A percentile compares a stretch with the other conserved stretches of the same genome.
Conservation (phyloP, 192 early-diverging fungal species). For the Rhizoclosmatium sp. region DNA sequence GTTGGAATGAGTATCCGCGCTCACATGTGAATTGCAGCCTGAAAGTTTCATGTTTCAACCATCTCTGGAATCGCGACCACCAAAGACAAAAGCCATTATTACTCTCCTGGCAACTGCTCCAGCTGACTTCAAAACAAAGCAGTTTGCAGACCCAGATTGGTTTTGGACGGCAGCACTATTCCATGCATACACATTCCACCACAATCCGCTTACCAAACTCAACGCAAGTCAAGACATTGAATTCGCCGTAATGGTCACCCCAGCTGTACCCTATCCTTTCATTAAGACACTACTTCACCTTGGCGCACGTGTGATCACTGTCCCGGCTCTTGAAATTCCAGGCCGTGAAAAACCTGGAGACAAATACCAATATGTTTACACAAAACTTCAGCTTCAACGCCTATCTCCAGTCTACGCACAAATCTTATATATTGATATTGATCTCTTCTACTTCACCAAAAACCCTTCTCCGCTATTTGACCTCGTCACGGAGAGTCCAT, state of each 20-base stretch:
- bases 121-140: not conserved
- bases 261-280: not conserved
- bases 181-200: constrained; percentile 9
- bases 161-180: constrained; percentile 5
- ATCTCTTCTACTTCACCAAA: constrained; percentile 16
- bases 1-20: too few species aligned
- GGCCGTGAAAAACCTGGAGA: constrained; percentile 24
- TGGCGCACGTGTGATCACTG: constrained; percentile 4
- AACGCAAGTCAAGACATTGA: constrained; percentile 18
- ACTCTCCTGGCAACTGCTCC: not conserved
- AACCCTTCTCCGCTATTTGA: not conserved
- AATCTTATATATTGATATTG: constrained; percentile 9
- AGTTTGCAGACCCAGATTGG: not conserved
- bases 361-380: constrained; percentile 25
- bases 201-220: constrained; percentile 5
- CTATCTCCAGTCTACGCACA: not conserved
- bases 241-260: constrained; percentile 13
- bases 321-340: constrained; percentile 2
- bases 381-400: constrained; percentile 15
- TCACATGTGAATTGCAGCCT: too few species aligned
- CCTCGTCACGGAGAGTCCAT: not conserved
- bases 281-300: not conserved
- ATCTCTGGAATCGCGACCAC: not conserved
- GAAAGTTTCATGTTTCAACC: too few species aligned
- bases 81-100: constrained; percentile 17